Conservation (phyloP, 116 monocot genomes). For the Papilionanthe hybrid region DNA sequence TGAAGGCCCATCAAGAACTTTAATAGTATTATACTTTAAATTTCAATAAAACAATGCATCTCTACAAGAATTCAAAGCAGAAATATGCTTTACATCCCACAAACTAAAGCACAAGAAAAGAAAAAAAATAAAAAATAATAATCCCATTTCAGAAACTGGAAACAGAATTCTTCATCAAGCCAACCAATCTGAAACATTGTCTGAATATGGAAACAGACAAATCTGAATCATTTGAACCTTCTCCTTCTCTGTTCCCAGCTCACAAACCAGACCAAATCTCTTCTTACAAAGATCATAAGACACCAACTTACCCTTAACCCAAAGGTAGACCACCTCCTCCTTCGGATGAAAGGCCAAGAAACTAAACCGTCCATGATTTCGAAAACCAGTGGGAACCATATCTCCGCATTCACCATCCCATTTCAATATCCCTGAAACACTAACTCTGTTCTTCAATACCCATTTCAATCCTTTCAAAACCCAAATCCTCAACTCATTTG, state of each 20-base stretch:
- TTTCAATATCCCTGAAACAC: background rate
- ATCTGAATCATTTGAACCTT: conserved; percentile 31
- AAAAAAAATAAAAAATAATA: no score
- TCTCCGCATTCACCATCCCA: background rate
- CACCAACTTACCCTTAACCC: conserved; percentile 25
- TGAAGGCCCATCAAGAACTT: no score
- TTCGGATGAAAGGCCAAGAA: conserved; percentile 37
- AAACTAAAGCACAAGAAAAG: no score
- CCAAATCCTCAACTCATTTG: conserved; percentile 37
- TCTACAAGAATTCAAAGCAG: no score
- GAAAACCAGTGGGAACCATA: background rate
- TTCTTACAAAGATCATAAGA: conserved; percentile 26
- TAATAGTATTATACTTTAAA: no score
- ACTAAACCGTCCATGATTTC: background rate
- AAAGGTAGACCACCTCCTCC: conserved; percentile 37
- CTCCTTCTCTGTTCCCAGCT: conserved; percentile 23
- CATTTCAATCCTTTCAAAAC: conserved; percentile 18
- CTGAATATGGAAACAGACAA: conserved; percentile 40
- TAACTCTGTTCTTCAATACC: conserved; percentile 31
- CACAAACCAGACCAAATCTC: conserved; percentile 26
- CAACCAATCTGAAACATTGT: conserved; percentile 15
- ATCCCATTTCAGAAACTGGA: no score
- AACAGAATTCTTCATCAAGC: background rate
- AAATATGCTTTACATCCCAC: no score
- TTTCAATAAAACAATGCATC: no score